Evolutionary conservation across 768 basidiomycete genomes (phyloP), one percentile per base, ranked within the genome.

Genomic region (Imleria badia): DNA sequence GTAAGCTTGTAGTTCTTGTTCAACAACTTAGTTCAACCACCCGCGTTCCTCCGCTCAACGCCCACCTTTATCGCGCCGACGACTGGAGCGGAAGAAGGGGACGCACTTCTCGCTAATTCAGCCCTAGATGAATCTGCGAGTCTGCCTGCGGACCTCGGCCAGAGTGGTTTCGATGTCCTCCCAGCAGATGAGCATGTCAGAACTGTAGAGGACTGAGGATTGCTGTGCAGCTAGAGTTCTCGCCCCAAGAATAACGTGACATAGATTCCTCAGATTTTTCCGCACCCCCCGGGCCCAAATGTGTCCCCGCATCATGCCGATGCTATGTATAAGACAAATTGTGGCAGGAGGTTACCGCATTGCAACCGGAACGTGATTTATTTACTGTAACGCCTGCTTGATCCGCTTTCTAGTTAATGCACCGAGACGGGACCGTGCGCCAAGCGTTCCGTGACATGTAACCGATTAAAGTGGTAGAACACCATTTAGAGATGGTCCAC

Each of bases 131-230:
- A 93, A 69, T 93, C 91, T 0, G 90, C 91, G n/a, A 78, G 75
- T 12, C 76, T 94, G 10, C 94, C 94, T 19, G 85, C 82, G 4
- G 89, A 89, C 64, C 76, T 94, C 22, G 90, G 90, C n/a, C 81
- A 82, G 70, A 78, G 84, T 56, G 94, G 94, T 14, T 95, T 80
- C 67, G 93, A 94, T 69, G 89, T 94, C 29, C 75, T 91, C 19
- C 87, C 88, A 15, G 74, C 75, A 49, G 74, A 79, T 48, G 62
- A 66, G 30, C 65, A 69, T 29, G 60, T 72, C 22, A 63, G 67
- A 43, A 54, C 54, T 20, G 45, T 38, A 29, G 59, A 64, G 51
- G 52, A 52, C 35, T 59, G 44, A 57, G 33, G 45, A 29, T 34
- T 34, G 2, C 39, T 11, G 1, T 23, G 26, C 43, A 22, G 13